Evolutionary conservation across 208 protist genomes (phyloP), one percentile per base, ranked within the genome.

Genomic region (Vickermania ingenoplastis): DNA sequence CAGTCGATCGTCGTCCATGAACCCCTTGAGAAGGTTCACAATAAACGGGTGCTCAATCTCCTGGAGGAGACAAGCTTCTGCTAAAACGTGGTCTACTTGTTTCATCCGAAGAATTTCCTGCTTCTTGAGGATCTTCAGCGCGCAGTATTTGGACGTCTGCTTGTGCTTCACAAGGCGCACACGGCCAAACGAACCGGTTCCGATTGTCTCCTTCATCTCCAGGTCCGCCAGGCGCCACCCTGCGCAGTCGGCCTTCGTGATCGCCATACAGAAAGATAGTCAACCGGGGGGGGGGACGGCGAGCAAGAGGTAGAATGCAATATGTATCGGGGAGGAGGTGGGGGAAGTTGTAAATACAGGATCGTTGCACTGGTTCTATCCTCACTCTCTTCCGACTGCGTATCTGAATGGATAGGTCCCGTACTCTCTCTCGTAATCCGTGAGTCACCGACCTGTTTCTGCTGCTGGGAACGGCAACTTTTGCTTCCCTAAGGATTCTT

Each of bases 1-100:
- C 60, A 98, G 61, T 17, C 87, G 74, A 36, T 96, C 83, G 31
- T 92, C 78, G 48, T 94, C 97, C 82, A 98, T 96, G 77, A 97
- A 99, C 11, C 95, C 90, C 41, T 94, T 97, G 53, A 97, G 71
- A 70, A 98, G 89, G 57, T 81, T 89, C 17, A 98, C 94, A 68
- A 99, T 89, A 69, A 96, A 96, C 5, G 95, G 94, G 75, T 98
- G 95, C 27, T 93, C 68, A 57, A 97, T 84, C 30, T 91, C 82
- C 53, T 89, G 81, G 17, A 98, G 71, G 57, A 98, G 93, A 61
- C 83, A 91, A 57, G 94, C 95, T 69, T 99, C 97, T 14, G 81
- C 83, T 48, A 97, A 63, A 45, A 98, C 86, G 70, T 95, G 88
- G 57, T 95, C 84, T 0, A 95, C 88, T 62, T 92, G 89, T 67